Base-by-base conservation (phyloP, 1,139 yeast species). In the Taphrina wiesneri region DNA sequence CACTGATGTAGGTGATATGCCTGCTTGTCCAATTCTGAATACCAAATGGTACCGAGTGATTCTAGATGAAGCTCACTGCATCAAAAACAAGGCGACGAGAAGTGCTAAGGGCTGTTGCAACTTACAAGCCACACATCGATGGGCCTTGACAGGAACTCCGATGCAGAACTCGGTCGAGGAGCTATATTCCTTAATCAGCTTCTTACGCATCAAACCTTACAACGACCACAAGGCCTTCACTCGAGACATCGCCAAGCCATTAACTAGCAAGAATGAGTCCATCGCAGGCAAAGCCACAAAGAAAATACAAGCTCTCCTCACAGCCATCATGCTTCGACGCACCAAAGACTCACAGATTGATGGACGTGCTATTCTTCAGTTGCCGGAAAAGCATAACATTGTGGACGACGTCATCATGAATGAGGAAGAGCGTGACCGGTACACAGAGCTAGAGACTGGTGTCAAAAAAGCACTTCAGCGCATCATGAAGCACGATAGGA, bases 91-190 rank as follows among this genome's bases (percentile, higher is more conserved):
- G 72, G 79, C 82, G 57, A 87, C 96, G 0, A 87, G 87, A 68
- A 87, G 96, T 0, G 86, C 97, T 0, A 87, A 86, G 72, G 89
- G 97, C 0, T 82, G 90, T 11, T 85, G 84, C 30, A 87, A 84
- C 45, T 74, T 93, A 26, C 76, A 80, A 34, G 78, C 86, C 0
- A 76, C 74, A 0, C 85, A 83, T 71, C 79, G 93, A 67, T 86
- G 96, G 85, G 88, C 96, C 72, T 78, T 93, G 49, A 86, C 96
- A 3, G 99, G 99, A 71, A 93, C 99, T 0, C 99, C 99, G 0
- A 87, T 95, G 80, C 98, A 95, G 76, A 93, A 93, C 73, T 83
- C 80, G 63, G 83, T 92, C 67, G 88, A 84, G 52, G 99, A 93
- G 72, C 78, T 95, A 46, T 90, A 81, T 74, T 91, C 97, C 1